These are phyloP conservation scores for Coemansia sp. DNA, from an alignment of 192 early-diverging fungal genomes.

Conservation along the genomic window DNA sequence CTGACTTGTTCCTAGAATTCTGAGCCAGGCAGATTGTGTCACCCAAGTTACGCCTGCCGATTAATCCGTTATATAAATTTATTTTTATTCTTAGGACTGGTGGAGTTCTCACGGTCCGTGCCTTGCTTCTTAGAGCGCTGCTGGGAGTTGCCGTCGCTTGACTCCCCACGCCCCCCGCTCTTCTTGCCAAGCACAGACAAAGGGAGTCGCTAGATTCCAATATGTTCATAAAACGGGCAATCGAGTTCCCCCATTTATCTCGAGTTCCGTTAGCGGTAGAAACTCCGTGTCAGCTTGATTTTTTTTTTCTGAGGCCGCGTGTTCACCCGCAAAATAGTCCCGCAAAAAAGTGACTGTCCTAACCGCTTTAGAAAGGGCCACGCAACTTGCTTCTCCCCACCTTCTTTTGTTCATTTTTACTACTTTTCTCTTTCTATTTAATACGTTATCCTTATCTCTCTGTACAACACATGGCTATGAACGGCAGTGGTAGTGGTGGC, in stretches of 20 bases:
- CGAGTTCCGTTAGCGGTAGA: conserved; percentile 7
- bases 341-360: not conserved
- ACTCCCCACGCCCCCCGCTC: not conserved
- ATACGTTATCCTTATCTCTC: not conserved
- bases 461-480: not conserved
- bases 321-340: not conserved
- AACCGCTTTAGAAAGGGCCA: not conserved
- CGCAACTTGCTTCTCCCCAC: not conserved
- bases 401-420: not conserved
- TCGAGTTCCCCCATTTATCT: not conserved
- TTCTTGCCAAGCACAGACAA: not conserved
- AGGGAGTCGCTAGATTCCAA: not conserved
- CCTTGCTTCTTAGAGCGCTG: conserved; percentile 13
- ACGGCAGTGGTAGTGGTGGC: not conserved
- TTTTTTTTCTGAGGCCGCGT: not conserved
- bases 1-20: conserved; percentile 78
- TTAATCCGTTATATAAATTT: not conserved
- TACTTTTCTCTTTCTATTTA: not conserved
- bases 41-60: not conserved
- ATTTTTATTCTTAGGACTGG: not conserved
- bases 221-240: not conserved
- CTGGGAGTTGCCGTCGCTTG: not conserved
- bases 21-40: conserved; percentile 35
- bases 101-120: conserved; percentile 9
- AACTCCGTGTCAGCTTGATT: conserved; percentile 1